Conservation (phyloP, 371 early-diverging fungal species). For the Entomophthora muscae region DNA sequence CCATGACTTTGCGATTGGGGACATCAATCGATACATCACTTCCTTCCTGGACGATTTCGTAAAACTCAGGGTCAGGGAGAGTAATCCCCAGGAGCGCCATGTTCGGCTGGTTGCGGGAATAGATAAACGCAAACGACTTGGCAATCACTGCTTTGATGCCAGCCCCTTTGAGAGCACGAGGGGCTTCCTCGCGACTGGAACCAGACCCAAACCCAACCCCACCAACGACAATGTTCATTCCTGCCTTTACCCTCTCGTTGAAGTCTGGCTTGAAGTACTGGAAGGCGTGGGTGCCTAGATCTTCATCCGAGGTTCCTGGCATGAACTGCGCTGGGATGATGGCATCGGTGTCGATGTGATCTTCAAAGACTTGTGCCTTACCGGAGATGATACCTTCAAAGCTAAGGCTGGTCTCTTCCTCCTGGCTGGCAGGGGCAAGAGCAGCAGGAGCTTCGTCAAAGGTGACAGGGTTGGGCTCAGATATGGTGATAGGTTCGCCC, state of each 20-base stretch:
- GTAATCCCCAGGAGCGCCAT: slow-evolving; percentile 56
- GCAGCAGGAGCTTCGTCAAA: slow-evolving; percentile 17
- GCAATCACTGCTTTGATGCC: slow-evolving; percentile 56
- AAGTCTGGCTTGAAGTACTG: slow-evolving; percentile 54
- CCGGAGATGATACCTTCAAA: slow-evolving; percentile 27
- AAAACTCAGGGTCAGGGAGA: slow-evolving; percentile 43
- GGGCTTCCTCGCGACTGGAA: slow-evolving; percentile 58
- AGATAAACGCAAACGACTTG: slow-evolving; percentile 43
- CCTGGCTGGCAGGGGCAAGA: slow-evolving; percentile 8
- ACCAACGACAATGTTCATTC: slow-evolving; percentile 43
- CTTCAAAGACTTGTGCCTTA: slow-evolving; percentile 48
- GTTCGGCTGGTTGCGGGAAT: slow-evolving; percentile 44
- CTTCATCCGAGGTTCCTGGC: slow-evolving; percentile 45
- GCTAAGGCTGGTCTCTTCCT: slow-evolving; percentile 9
- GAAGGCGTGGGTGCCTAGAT: slow-evolving; percentile 54
- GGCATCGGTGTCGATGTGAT: slow-evolving; percentile 57
- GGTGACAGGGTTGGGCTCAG: slow-evolving; percentile 39
- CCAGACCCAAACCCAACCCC: slow-evolving; percentile 53
- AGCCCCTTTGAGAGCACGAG: slow-evolving; percentile 47
- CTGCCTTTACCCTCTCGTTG: slow-evolving; percentile 30
- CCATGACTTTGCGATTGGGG: slow-evolving; percentile 31
- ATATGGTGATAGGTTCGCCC: slow-evolving; percentile 28
- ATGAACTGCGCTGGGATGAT: slow-evolving; percentile 65
- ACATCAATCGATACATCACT: slow-evolving; percentile 39
- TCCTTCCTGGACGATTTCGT: slow-evolving; percentile 44